Evolutionary conservation across 805 yeast species (phyloP).

Genomic region (Ogataea populi-albae): DNA sequence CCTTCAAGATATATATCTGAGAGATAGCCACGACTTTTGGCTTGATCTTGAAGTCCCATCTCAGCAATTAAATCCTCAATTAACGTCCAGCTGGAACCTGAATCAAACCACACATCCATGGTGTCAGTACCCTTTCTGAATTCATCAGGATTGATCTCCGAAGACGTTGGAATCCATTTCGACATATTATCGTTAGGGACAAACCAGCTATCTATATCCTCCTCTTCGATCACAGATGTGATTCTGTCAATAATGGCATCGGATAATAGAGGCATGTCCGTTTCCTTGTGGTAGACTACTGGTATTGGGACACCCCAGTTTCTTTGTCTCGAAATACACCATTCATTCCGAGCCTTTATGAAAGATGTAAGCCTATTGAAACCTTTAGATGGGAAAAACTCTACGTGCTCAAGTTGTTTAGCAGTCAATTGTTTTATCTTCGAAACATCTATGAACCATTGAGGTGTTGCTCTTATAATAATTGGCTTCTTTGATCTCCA

Average conservation of each 20-base stretch:
- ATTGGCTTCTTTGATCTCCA: slow-evolving; percentile 97
- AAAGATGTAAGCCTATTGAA: slow-evolving; percentile 68
- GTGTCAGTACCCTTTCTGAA: slow-evolving; percentile 79
- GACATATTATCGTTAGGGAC: slow-evolving; percentile 35
- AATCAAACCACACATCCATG: slow-evolving; percentile 99
- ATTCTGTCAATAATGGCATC: slow-evolving; percentile 54
- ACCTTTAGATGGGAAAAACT: slow-evolving; percentile 75
- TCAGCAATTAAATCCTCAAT: slow-evolving; percentile 40
- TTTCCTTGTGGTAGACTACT: slow-evolving; percentile 59
- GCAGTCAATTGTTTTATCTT: slow-evolving; percentile 64
- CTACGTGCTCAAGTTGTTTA: slow-evolving; percentile 54
- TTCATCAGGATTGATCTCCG: slow-evolving; percentile 38
- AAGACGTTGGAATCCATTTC: slow-evolving; percentile 71
- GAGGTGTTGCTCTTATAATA: slow-evolving; percentile 93
- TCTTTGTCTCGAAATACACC: slow-evolving; percentile 98
- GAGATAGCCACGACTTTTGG: slow-evolving; percentile 38
- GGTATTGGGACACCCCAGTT: slow-evolving; percentile 99
- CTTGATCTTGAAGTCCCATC: slow-evolving; percentile 32
- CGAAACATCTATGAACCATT: slow-evolving; percentile 91
- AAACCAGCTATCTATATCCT: slow-evolving; percentile 85
- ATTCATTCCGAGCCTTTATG: slow-evolving; percentile 75
- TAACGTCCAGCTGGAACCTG: slow-evolving; percentile 88
- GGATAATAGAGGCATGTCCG: slow-evolving; percentile 64
- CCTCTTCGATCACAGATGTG: slow-evolving; percentile 50
- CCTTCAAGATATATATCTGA: slow-evolving; percentile 94